Percentiles rank a stretch among this genome's conserved stretches.
Evolutionary conservation across 768 basidiomycete genomes (phyloP).

Genomic region (Kwoniella dendrophila): DNA sequence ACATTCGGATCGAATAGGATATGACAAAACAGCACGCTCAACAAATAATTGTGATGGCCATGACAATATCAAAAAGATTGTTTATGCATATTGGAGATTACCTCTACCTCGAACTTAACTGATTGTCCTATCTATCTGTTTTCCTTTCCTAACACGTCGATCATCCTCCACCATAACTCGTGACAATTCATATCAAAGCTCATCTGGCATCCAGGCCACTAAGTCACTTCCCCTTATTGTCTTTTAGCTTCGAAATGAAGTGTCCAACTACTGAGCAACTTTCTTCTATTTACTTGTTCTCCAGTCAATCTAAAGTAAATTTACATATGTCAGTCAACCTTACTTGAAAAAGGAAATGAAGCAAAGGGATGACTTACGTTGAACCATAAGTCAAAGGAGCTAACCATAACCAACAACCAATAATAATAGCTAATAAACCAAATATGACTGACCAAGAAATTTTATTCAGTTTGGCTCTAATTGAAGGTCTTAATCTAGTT

Average conservation of each 20-base stretch:
- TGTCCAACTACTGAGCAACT: constrained; percentile 86
- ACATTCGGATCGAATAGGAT: too few relatives aligned
- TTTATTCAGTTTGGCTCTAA: constrained; percentile 69
- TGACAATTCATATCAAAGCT: too few relatives aligned
- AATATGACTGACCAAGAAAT: constrained; percentile 63
- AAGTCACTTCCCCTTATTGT: too few relatives aligned
- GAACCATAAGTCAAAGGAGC: constrained; percentile 92
- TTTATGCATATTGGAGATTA: too few relatives aligned
- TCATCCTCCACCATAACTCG: too few relatives aligned
- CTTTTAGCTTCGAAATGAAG: constrained; percentile 64
- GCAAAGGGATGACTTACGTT: constrained; percentile 63
- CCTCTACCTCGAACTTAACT: too few relatives aligned
- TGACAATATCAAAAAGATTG: too few relatives aligned
- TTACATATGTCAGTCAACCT: background rate
- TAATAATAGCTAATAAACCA: constrained; percentile 67
- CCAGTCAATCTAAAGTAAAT: constrained; percentile 69
- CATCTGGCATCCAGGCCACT: too few relatives aligned
- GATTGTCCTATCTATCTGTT: too few relatives aligned
- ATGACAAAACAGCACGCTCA: too few relatives aligned
- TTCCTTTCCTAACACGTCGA: too few relatives aligned
- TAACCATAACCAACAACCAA: constrained; percentile 63
- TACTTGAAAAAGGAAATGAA: constrained; percentile 10
- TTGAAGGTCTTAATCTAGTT: constrained; percentile 61
- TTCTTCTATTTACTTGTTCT: constrained; percentile 77
- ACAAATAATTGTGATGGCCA: too few relatives aligned